These are phyloP conservation scores for Ceratobasidium theobromae DNA, from an alignment of 1,284 basidiomycete genomes.

Conservation along the genomic window DNA sequence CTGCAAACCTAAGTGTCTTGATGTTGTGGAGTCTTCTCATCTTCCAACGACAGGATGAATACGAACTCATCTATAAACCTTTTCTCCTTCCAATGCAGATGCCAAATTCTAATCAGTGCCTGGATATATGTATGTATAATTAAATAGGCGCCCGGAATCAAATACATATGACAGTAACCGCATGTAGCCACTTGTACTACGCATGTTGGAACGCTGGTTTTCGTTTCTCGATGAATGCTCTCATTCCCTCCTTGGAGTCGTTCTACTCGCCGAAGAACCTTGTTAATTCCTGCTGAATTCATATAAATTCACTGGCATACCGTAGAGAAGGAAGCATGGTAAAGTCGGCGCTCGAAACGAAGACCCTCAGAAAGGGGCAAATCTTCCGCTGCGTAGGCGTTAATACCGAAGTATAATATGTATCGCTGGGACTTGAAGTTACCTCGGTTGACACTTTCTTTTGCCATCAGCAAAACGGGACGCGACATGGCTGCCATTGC, in stretches of 20 bases:
- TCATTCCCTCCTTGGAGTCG: constrained; percentile 34
- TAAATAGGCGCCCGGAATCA: too few species aligned
- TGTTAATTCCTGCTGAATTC: neutral
- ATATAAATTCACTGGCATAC: too few species aligned
- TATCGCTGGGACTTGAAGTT: neutral
- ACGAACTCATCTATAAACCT: too few species aligned
- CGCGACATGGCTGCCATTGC: constrained; percentile 32
- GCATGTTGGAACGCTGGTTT: constrained; percentile 28
- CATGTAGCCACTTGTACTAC: neutral
- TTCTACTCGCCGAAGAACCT: neutral
- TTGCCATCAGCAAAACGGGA: constrained; percentile 34
- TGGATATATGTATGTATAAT: too few species aligned
- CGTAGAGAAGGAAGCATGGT: constrained; percentile 31
- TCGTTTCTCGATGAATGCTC: constrained; percentile 30
- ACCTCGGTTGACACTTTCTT: constrained; percentile 34
- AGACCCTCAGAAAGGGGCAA: constrained; percentile 23
- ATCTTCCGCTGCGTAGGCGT: constrained; percentile 5
- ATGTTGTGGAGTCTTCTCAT: too few species aligned
- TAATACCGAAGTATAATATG: neutral
- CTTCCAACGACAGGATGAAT: too few species aligned
- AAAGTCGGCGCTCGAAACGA: constrained; percentile 32
- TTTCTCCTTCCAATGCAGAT: too few species aligned
- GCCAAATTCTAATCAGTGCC: too few species aligned
- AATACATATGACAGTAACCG: neutral
- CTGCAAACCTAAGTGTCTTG: too few species aligned